phyloP scores from a whole-genome alignment of 2,329 filamentous ascomycete genomes.

The Lecanosticta acicola region DNA sequence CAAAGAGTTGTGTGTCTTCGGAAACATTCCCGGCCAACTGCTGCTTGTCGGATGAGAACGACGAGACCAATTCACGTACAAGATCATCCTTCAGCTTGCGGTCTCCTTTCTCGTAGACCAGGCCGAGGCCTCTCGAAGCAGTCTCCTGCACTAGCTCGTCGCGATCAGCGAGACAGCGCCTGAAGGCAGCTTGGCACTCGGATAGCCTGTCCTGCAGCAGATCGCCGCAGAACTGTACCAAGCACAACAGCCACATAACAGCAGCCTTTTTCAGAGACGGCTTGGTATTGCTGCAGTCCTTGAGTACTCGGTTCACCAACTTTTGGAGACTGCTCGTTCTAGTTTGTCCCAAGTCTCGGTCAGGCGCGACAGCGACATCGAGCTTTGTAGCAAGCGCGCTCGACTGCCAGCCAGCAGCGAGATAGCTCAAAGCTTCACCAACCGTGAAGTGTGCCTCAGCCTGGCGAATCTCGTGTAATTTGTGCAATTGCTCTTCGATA shows the following conservation, averaged over 20 bases:
- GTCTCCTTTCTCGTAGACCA: slow-evolving; percentile 92
- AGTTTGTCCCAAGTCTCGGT: slow-evolving; percentile 32
- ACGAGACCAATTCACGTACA: slow-evolving; percentile 79
- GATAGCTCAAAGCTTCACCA: slow-evolving; percentile 78
- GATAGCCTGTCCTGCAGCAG: slow-evolving; percentile 70
- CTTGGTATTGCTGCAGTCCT: slow-evolving; percentile 76
- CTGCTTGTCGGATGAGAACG: slow-evolving; percentile 70
- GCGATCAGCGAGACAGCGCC: slow-evolving; percentile 75
- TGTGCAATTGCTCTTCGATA: slow-evolving; percentile 65
- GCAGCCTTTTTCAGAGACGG: slow-evolving; percentile 86
- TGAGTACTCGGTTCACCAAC: slow-evolving; percentile 66
- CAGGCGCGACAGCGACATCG: slow-evolving; percentile 58
- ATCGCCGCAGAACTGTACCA: slow-evolving; percentile 85
- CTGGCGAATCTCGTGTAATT: slow-evolving; percentile 75
- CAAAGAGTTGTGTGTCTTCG: slow-evolving; percentile 86
- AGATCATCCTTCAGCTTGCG: slow-evolving; percentile 72
- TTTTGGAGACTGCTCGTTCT: slow-evolving; percentile 41
- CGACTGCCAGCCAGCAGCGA: slow-evolving; percentile 76
- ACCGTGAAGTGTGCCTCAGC: slow-evolving; percentile 85
- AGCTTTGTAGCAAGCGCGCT: slow-evolving; percentile 68
- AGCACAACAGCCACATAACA: slow-evolving; percentile 87
- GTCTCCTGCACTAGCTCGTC: slow-evolving; percentile 96
- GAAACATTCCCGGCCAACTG: slow-evolving; percentile 72
- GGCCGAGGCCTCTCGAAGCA: slow-evolving; percentile 79
- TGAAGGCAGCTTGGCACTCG: slow-evolving; percentile 80